Percentiles rank a stretch among this genome's conserved stretches.
phyloP scores from a whole-genome alignment of 169 alveolate genomes.

The Plasmodium blacklocki region DNA sequence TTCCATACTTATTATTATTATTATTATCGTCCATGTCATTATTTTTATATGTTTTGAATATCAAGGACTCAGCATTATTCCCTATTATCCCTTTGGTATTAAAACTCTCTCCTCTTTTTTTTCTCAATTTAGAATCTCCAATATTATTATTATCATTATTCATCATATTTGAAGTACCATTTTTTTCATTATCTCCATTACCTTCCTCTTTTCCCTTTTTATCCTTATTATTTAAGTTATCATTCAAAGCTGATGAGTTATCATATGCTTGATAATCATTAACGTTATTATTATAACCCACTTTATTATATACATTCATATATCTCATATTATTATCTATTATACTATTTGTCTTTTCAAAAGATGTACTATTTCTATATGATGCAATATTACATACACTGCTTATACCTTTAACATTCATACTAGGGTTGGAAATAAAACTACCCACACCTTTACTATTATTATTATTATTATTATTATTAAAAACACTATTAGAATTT shows the following conservation, averaged over 20 bases:
- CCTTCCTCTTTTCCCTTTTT: constrained; percentile 8
- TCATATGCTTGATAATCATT: constrained; percentile 40
- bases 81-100: constrained; percentile 20
- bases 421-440: neutral
- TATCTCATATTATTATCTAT: constrained; percentile 39
- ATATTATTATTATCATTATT: neutral
- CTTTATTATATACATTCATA: constrained; percentile 36
- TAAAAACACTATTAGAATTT: neutral
- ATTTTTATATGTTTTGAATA: constrained; percentile 23
- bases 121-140: neutral
- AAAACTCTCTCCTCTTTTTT: neutral
- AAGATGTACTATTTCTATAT: constrained; percentile 1
- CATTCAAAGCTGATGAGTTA: constrained; percentile 1
- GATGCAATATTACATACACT: constrained; percentile 10
- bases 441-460: neutral
- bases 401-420: constrained; percentile 22
- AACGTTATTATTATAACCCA: constrained; percentile 17
- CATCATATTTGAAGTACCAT: neutral
- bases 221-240: constrained; percentile 11
- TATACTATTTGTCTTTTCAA: constrained; percentile 23
- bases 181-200: neutral
- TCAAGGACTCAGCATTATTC: constrained; percentile 3
- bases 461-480: constrained; percentile 7
- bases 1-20: constrained; percentile 11
- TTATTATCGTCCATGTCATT: constrained; percentile 12